phyloP scores from a whole-genome alignment of 805 yeast species.

The Saccharomyces eubayanus region DNA sequence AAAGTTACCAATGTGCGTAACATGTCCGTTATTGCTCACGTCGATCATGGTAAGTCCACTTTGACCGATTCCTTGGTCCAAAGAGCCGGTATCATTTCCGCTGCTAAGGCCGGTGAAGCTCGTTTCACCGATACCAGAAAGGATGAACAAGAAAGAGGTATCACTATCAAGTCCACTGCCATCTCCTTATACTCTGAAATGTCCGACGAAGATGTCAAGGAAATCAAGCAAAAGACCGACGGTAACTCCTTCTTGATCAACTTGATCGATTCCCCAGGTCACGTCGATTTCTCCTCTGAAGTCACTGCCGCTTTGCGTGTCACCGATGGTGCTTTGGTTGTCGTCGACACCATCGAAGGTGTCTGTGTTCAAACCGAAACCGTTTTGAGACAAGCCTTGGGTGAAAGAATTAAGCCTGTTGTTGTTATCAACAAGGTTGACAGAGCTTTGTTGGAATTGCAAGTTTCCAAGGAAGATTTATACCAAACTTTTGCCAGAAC shows the following conservation, averaged over 20 bases:
- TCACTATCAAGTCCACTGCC: slow-evolving; percentile 97
- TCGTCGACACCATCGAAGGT: slow-evolving; percentile 98
- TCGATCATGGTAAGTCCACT: slow-evolving; percentile 99
- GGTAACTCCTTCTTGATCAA: slow-evolving; percentile 94
- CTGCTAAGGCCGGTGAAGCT: slow-evolving; percentile 99
- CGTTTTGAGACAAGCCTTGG: slow-evolving; percentile 95
- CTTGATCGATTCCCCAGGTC: slow-evolving; percentile 99
- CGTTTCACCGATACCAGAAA: slow-evolving; percentile 99
- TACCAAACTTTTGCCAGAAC: slow-evolving; percentile 97
- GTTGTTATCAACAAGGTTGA: slow-evolving; percentile 97
- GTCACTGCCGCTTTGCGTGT: slow-evolving; percentile 99
- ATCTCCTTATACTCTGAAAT: slow-evolving; percentile 88
- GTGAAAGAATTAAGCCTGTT: slow-evolving; percentile 99
- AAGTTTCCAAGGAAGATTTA: slow-evolving; percentile 95
- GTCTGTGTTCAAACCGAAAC: slow-evolving; percentile 99
- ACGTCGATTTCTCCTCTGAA: slow-evolving; percentile 99
- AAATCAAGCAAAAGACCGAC: slow-evolving; percentile 73
- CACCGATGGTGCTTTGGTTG: slow-evolving; percentile 99
- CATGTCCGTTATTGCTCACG: slow-evolving; percentile 99
- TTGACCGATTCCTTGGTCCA: slow-evolving; percentile 98
- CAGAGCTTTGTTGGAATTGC: slow-evolving; percentile 97
- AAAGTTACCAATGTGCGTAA: slow-evolving; percentile 98
- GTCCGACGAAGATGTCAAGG: slow-evolving; percentile 70
- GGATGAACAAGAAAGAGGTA: slow-evolving; percentile 99
- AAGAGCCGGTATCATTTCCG: slow-evolving; percentile 98